Evolutionary conservation across 176 grass and related monocot genomes (phyloP), one percentile per base, ranked within the genome.

Genomic region (Poa annua): DNA sequence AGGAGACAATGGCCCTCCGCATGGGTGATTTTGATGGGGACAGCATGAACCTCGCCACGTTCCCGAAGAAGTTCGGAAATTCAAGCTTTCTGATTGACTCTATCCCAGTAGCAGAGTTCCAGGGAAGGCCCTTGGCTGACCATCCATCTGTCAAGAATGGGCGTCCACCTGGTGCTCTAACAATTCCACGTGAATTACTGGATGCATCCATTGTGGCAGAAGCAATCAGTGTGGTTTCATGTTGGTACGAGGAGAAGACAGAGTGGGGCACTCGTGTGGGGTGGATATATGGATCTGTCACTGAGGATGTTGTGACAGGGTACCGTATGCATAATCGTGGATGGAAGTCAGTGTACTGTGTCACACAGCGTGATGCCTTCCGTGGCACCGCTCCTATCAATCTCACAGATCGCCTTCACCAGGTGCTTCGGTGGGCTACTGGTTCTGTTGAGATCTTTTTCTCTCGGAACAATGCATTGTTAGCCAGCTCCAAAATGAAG

Each of bases 221-320:
- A 86, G 96, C 91, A 13, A 93, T 98, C 84, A 93, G 92, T 72
- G 96, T 98, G 54, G 86, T 98, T 74, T 98, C 96, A 26, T 98
- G 96, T 36, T 98, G 96, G 96, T 98, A 98, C 1, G 96, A 98
- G 89, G 96, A 98, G 91, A 98, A 98, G 83, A 98, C 96, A 1
- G 96, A 98, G 66, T 98, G 96, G 96, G 96, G 96, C 19, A 74
- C 41, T 25, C 79, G 96, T 33, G 96, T 98, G 29, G 96, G 96
- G 9, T 98, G 96, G 96, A 98, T 98, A 71, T 95, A 98, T 50
- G 93, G 96, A 1, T 98, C 96, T 3, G 93, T 98, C 68, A 98
- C 96, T 17, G 96, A 98, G 68, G 96, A 98, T 29, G 96, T 98
- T 66, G 93, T 98, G 57, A 98, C 96, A n/a, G 96, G 96, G 51